Evolutionary conservation across 2,329 filamentous ascomycete species (phyloP).

Genomic region (Xylariaceae sp.): DNA sequence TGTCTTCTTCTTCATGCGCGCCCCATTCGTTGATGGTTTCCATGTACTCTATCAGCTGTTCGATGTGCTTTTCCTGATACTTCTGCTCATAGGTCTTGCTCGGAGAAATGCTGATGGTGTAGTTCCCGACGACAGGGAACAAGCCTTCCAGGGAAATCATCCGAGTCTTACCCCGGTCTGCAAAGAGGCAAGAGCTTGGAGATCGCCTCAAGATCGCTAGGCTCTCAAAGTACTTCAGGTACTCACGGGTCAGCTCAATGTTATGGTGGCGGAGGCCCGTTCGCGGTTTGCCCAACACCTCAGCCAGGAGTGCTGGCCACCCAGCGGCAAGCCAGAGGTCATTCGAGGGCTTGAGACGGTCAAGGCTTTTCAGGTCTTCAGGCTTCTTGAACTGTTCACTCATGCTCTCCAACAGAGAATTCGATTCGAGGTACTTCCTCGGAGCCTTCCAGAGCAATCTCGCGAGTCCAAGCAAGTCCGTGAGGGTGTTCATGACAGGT

Average conservation of each 20-base stretch:
- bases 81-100: conserved; percentile 7
- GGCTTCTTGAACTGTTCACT: not conserved
- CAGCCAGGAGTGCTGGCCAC: conserved; percentile 11
- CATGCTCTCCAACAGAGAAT: conserved; percentile 1
- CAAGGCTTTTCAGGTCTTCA: conserved; percentile 8
- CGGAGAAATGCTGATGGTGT: conserved; percentile 16
- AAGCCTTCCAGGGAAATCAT: conserved; percentile 17
- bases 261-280: conserved; percentile 2
- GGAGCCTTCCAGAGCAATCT: conserved; percentile 17
- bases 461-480: conserved; percentile 17
- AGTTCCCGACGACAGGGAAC: conserved; percentile 16
- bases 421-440: conserved; percentile 8
- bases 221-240: conserved; percentile 18
- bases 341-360: conserved; percentile 3
- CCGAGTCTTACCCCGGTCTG: conserved; percentile 11
- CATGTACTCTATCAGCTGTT: conserved; percentile 16
- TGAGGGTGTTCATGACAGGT: conserved; percentile 18
- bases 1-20: not conserved
- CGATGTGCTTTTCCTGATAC: conserved; percentile 17
- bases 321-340: conserved; percentile 15
- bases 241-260: conserved; percentile 14
- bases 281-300: conserved; percentile 10
- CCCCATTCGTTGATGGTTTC: conserved; percentile 10
- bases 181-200: conserved; percentile 15
- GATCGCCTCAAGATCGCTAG: conserved; percentile 22